Evolutionary conservation across 768 basidiomycete genomes (phyloP), one percentile per base, ranked within the genome.

Genomic region (Cystofilobasidium bisporidii): DNA sequence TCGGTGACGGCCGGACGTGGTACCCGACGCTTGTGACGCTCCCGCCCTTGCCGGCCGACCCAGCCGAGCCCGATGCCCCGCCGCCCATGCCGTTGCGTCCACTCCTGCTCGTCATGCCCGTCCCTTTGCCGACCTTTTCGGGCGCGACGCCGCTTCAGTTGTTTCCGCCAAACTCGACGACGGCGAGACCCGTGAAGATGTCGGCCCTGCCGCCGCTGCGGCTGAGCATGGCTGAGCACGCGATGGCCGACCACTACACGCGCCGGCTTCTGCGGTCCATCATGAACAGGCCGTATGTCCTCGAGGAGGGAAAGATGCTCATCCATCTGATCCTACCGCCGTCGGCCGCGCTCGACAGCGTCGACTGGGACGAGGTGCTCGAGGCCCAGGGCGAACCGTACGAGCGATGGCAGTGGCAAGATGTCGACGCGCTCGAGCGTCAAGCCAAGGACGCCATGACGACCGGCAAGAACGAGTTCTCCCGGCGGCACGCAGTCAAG

Each of bases 361-460:
- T 67, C 22, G 61, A 67, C 24, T 67, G 66, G 66, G 61, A 55
- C 15, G 66, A 67, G 61, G 56, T 65, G 20, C 24, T 33, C 6
- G 41, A 40, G 41, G 47, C 55, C 22, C 30, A 24, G 36, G 47
- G n/a, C 8, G 47, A 48, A 22, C 26, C 64, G 20, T 48, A 33
- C n/a, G 56, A 41, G 22, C 5, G 1, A 12, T 66, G 65, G 65
- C 11, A 43, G 2, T 66, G 33, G n/a, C 6, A 50, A 5, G 58
- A 66, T 24, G 6, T 38, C 22, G 66, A 63, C 5, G 26, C 40
- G n/a, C 40, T 67, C 33, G 43, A 62, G 41, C 18, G 22, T 14
- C 58, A 67, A 48, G 1, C 22, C 10, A 53, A 8, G 30, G 66
- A 67, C 30, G 61, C 61, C 11, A 67, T 67, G 61, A 60, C 55